These are phyloP conservation scores for Blastocystis sp. DNA, from an alignment of 352 stramenopile species.

Conservation along the genomic window DNA sequence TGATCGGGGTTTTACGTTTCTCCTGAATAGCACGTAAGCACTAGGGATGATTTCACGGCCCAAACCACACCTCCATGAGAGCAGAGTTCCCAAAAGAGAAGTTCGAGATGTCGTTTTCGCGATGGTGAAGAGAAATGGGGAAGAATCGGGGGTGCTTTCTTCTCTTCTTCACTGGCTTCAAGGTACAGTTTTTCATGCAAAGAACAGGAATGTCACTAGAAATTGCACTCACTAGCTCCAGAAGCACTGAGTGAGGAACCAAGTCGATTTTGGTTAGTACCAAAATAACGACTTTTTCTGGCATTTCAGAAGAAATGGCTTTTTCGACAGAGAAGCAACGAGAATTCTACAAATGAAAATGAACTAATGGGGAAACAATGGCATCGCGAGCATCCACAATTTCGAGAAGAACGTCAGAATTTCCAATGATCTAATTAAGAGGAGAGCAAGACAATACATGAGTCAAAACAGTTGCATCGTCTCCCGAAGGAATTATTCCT, in stretches of 20 bases:
- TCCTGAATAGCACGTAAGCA: background rate
- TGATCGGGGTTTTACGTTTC: background rate
- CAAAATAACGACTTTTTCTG: background rate
- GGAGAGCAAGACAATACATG: background rate
- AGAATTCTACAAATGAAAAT: background rate
- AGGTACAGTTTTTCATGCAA: background rate
- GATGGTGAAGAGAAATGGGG: background rate
- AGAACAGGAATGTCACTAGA: background rate
- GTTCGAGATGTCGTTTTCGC: background rate
- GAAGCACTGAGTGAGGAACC: background rate
- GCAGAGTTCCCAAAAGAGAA: background rate
- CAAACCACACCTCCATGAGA: background rate
- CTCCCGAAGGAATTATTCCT: background rate
- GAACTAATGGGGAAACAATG: background rate
- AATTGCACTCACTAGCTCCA: background rate
- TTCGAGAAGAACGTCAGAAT: slow-evolving; percentile 45
- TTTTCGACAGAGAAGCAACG: slow-evolving; percentile 46
- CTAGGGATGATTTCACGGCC: background rate
- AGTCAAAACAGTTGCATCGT: background rate
- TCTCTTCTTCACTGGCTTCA: background rate
- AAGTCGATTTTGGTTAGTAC: slow-evolving; percentile 40
- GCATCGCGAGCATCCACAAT: slow-evolving; percentile 34
- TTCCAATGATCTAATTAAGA: slow-evolving; percentile 23
- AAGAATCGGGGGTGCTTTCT: background rate
- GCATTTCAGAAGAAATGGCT: slow-evolving; percentile 23